Evolutionary conservation across 352 stramenopile genomes (phyloP).

Genomic region (Phytophthora ramorum): DNA sequence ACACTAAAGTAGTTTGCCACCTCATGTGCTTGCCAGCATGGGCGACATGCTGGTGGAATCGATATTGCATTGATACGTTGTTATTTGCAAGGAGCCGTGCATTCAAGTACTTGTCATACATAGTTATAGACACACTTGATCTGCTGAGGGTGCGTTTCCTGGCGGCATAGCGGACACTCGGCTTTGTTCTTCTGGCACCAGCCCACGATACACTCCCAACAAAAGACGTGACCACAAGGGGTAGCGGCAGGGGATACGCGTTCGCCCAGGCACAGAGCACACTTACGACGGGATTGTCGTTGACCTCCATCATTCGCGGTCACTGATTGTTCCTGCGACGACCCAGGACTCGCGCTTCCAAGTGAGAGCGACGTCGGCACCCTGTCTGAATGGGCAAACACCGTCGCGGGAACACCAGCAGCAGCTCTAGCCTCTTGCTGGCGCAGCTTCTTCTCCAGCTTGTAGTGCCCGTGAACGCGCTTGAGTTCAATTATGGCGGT

Average conservation of each 20-base stretch:
- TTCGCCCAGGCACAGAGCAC: slow-evolving; percentile 86
- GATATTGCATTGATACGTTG: slow-evolving; percentile 39
- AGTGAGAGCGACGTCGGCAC: slow-evolving; percentile 45
- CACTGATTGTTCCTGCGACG: slow-evolving; percentile 3
- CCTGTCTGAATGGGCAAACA: slow-evolving; percentile 46
- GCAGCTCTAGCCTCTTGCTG: slow-evolving; percentile 36
- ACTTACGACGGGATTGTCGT: slow-evolving; percentile 64
- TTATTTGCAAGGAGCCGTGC: slow-evolving; percentile 14
- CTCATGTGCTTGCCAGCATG: background rate
- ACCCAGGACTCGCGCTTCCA: background rate
- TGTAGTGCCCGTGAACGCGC: slow-evolving; percentile 52
- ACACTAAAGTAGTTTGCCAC: slow-evolving; percentile 32
- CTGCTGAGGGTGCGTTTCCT: slow-evolving; percentile 88
- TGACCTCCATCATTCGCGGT: background rate
- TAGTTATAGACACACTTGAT: slow-evolving; percentile 94
- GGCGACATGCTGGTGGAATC: slow-evolving; percentile 10
- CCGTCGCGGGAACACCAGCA: slow-evolving; percentile 9
- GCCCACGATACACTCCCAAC: slow-evolving; percentile 93
- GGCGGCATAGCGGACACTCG: slow-evolving; percentile 90
- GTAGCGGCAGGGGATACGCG: slow-evolving; percentile 80
- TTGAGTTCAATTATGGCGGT: slow-evolving; percentile 64
- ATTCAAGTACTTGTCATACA: slow-evolving; percentile 42
- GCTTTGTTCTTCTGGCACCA: slow-evolving; percentile 94
- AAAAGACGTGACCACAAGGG: slow-evolving; percentile 92
- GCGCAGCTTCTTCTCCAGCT: slow-evolving; percentile 53